Conservation (phyloP, 345 rosid genomes). For the Eucalyptus camaldulensis region DNA sequence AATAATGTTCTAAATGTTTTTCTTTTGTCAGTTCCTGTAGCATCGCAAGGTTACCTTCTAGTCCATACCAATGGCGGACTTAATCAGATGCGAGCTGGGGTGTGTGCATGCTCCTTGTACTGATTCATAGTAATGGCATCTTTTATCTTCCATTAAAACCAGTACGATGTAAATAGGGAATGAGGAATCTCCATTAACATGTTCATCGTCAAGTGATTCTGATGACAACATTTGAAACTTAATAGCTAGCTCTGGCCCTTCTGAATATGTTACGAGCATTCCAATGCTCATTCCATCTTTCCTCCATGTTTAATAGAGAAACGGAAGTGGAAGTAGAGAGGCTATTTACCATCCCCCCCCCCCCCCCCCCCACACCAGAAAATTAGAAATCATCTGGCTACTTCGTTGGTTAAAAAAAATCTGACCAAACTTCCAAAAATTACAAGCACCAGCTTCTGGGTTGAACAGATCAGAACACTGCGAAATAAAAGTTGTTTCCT, state of each 20-base stretch:
- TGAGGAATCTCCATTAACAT: not conserved
- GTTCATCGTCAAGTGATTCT: not conserved
- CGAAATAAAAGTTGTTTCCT: not conserved
- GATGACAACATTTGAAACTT: not conserved
- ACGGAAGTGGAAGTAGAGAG: not conserved
- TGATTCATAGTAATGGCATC: not conserved
- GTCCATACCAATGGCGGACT: slow-evolving; percentile 96
- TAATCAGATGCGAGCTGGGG: slow-evolving; percentile 99
- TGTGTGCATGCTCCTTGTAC: slow-evolving; percentile 1
- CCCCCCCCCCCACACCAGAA: not conserved
- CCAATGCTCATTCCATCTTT: not conserved
- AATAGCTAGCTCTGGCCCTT: not conserved
- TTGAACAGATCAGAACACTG: not conserved
- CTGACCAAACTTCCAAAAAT: not conserved
- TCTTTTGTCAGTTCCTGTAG: slow-evolving; percentile 11
- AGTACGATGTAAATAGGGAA: not conserved
- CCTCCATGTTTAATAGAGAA: not conserved
- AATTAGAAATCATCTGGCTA: not conserved
- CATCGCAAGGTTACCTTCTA: slow-evolving; percentile 68
- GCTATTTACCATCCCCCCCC: not conserved
- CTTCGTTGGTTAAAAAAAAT: not conserved
- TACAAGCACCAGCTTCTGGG: not conserved
- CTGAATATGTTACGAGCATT: not conserved
- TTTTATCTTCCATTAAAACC: not conserved
- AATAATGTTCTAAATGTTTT: not conserved